Percentiles rank a stretch among this genome's conserved stretches.
Conservation (phyloP, 352 stramenopile genomes). For the Pythium angustatum region DNA sequence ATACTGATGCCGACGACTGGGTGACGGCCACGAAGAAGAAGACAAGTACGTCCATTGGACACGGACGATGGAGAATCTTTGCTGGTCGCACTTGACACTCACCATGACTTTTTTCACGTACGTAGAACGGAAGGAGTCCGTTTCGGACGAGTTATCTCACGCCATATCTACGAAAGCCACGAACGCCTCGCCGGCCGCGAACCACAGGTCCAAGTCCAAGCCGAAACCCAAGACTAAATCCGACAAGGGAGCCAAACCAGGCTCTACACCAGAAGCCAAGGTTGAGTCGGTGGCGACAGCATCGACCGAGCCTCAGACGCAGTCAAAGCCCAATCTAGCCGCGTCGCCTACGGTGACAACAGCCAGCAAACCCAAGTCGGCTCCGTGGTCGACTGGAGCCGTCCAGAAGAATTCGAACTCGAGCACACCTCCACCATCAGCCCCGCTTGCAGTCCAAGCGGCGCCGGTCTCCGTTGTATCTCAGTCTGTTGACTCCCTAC, state of each 20-base stretch:
- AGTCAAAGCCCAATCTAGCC: not conserved
- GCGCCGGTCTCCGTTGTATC: not conserved
- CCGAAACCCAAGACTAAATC: not conserved
- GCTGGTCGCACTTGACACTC: no score
- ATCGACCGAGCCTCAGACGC: not conserved
- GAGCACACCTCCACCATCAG: not conserved
- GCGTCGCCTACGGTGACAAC: not conserved
- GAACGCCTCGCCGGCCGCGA: not conserved
- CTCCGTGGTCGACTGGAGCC: not conserved
- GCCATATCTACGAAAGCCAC: not conserved
- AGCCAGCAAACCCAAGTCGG: not conserved
- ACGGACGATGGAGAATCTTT: no score
- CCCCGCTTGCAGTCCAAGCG: not conserved
- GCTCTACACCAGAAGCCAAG: not conserved
- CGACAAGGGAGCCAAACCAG: not conserved
- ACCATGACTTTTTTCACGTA: no score
- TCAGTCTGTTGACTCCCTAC: not conserved
- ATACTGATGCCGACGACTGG: conserved; percentile 24
- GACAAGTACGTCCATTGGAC: conserved; percentile 32
- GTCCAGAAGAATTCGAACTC: not conserved
- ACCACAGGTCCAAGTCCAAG: conserved; percentile 13
- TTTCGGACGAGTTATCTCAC: not conserved
- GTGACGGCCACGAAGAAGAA: conserved; percentile 32
- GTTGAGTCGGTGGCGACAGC: no score
- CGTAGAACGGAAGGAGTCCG: conserved; percentile 19